Evolutionary conservation across 108 stramenopile genomes (phyloP).

Genomic region (Cyclotella kingstonii): DNA sequence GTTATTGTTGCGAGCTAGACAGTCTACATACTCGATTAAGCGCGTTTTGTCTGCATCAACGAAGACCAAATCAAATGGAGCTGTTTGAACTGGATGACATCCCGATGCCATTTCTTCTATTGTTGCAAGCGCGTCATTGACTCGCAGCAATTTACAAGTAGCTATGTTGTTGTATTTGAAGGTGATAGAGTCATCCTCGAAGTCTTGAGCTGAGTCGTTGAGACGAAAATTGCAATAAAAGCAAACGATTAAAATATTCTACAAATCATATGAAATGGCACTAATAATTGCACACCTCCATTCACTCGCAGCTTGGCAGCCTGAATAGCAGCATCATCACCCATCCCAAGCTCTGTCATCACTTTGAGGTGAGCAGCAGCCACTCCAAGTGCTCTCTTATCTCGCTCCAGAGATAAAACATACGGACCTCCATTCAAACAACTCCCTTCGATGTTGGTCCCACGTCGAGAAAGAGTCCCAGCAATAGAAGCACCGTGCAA

Average conservation of each 20-base stretch:
- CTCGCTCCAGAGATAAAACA: constrained; percentile 81
- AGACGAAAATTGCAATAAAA: background rate
- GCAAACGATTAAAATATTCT: too few species aligned
- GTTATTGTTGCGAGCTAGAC: constrained; percentile 52
- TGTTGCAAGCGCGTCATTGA: constrained; percentile 76
- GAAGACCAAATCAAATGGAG: constrained; percentile 87
- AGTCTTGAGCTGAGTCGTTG: constrained; percentile 9
- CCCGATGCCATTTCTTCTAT: constrained; percentile 71
- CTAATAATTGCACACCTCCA: constrained; percentile 10
- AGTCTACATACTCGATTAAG: constrained; percentile 79
- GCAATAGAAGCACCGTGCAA: constrained; percentile 69
- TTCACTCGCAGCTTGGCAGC: constrained; percentile 41
- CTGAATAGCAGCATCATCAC: constrained; percentile 54
- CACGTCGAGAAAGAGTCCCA: constrained; percentile 34
- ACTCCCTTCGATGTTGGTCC: constrained; percentile 18
- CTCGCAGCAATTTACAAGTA: constrained; percentile 60
- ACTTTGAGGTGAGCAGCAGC: constrained; percentile 68
- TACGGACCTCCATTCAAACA: constrained; percentile 55
- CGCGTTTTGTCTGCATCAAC: constrained; percentile 91
- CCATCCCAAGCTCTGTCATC: constrained; percentile 55
- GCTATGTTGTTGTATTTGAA: constrained; percentile 46
- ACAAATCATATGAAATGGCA: background rate
- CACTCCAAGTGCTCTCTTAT: constrained; percentile 66
- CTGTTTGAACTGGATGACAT: constrained; percentile 1
- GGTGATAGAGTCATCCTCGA: constrained; percentile 36